Evolutionary conservation across 2,329 filamentous ascomycete species (phyloP).

Genomic region (Paecilomyces formosus): DNA sequence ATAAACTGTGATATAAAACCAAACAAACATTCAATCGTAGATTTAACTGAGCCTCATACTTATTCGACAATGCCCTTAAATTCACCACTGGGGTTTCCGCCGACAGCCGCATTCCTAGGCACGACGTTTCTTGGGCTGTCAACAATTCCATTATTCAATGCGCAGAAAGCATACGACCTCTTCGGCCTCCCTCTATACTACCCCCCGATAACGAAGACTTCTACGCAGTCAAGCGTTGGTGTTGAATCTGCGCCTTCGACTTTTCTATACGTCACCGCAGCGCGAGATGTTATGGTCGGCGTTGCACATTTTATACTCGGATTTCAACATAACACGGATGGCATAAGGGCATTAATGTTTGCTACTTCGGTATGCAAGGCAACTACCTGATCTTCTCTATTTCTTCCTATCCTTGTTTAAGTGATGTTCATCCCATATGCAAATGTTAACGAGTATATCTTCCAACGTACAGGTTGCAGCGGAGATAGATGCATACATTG

Average conservation of each 20-base stretch:
- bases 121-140: background rate
- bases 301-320: background rate
- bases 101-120: background rate
- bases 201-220: background rate
- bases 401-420: background rate
- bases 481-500: background rate
- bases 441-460: background rate
- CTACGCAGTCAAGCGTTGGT: background rate
- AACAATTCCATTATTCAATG: background rate
- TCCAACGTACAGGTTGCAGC: background rate
- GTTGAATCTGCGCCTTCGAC: background rate
- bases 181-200: background rate
- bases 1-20: background rate
- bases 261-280: background rate
- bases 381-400: background rate
- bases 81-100: background rate
- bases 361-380: background rate
- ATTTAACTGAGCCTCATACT: background rate
- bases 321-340: background rate
- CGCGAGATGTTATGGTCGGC: background rate
- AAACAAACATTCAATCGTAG: background rate
- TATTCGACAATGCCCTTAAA: background rate
- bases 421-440: background rate
- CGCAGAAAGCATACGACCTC: background rate
- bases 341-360: background rate